Evolutionary conservation across 257 asterid species (phyloP).

Genomic region (Voacanga thouarsii): DNA sequence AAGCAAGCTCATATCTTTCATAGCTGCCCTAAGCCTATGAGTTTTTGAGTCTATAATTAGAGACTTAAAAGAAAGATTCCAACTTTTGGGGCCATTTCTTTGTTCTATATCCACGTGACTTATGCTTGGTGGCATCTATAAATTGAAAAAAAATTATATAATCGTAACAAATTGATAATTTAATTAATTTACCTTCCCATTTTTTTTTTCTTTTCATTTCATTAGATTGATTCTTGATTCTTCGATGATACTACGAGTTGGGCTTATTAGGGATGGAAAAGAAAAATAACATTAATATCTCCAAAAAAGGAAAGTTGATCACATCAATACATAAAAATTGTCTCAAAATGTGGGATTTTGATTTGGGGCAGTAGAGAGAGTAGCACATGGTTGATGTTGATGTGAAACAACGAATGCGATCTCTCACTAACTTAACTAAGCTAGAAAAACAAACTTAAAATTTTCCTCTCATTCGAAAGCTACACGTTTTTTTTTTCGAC

Average conservation of each 20-base stretch:
- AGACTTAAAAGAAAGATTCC: slow-evolving; percentile 6
- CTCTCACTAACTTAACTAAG: neutral
- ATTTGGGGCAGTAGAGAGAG: neutral
- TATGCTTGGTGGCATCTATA: neutral
- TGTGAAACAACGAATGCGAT: neutral
- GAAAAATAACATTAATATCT: neutral
- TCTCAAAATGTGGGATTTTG: neutral
- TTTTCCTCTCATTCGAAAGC: neutral
- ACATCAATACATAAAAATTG: neutral
- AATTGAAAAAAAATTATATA: neutral
- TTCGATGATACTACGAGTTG: neutral
- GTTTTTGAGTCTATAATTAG: slow-evolving; percentile 5
- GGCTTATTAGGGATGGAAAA: neutral
- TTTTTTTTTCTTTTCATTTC: no score
- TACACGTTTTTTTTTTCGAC: neutral
- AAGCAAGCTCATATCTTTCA: neutral
- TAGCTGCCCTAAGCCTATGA: neutral
- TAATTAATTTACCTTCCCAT: no score
- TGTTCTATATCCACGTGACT: slow-evolving; percentile 5
- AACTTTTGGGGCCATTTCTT: neutral
- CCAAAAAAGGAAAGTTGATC: neutral
- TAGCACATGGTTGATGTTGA: neutral
- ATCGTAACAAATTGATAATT: no score
- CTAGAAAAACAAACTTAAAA: neutral
- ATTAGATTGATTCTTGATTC: no score